Evolutionary conservation across 2,329 filamentous ascomycete species (phyloP).

Genomic region (Aspergillus jensenii): DNA sequence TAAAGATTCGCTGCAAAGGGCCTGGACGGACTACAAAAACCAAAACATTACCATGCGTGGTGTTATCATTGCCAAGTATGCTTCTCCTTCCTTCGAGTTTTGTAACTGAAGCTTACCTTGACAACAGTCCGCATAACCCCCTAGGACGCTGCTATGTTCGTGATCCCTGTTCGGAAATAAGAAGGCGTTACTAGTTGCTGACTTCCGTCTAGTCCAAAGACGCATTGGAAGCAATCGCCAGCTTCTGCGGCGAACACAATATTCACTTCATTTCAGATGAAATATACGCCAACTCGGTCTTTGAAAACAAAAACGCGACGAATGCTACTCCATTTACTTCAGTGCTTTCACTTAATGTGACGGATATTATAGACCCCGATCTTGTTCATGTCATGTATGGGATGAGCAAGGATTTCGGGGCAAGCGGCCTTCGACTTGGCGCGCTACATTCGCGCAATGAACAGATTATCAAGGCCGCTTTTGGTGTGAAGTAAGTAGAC

Average conservation of each 20-base stretch:
- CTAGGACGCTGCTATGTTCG: conserved; percentile 51
- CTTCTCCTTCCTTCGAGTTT: conserved; percentile 35
- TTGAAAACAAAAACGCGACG: conserved; percentile 38
- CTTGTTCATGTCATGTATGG: conserved; percentile 54
- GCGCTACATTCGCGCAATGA: conserved; percentile 12
- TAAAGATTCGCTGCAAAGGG: too few relatives aligned
- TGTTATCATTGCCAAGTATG: conserved; percentile 36
- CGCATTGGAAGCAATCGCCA: too few relatives aligned
- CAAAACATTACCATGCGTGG: too few relatives aligned
- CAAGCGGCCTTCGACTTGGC: conserved; percentile 57
- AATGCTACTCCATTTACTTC: conserved; percentile 45
- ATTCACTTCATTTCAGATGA: conserved; percentile 60
- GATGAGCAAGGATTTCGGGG: conserved; percentile 55
- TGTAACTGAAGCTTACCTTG: too few relatives aligned
- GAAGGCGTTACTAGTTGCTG: too few relatives aligned
- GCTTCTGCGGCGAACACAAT: conserved; percentile 49
- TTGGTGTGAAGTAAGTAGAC: too few relatives aligned
- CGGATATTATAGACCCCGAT: conserved; percentile 48
- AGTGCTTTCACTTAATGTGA: conserved; percentile 44
- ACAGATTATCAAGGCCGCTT: too few relatives aligned
- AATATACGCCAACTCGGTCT: conserved; percentile 58
- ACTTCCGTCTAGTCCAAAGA: too few relatives aligned
- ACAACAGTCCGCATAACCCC: conserved; percentile 50
- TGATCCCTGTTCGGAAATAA: conserved; percentile 40
- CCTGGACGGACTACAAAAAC: too few relatives aligned